Evolutionary conservation across 1,284 basidiomycete species (phyloP), one percentile per base, ranked within the genome.

Genomic region (Ustilago loliicola): DNA sequence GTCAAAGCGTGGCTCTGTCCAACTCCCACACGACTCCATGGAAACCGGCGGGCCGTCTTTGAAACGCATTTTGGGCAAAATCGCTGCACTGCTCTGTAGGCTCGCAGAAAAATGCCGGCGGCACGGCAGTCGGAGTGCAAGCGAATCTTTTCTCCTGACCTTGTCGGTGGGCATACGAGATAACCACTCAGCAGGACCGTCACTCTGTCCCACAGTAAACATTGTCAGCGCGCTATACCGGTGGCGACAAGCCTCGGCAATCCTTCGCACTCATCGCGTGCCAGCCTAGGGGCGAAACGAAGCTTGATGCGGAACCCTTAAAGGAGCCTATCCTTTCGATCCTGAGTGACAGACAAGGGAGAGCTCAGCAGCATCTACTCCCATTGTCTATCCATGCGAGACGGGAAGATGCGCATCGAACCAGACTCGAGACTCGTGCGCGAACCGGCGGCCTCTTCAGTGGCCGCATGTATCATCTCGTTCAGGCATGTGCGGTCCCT

Each of bases 101-200:
- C 48, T 48, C n/a, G 6, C 27, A 8, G 23, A 19, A 36, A 51
- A 50, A 40, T 52, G 48, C 58, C 58, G 58, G 21, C 58, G 58
- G 58, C 25, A 38, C 58, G 19, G 30, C 34, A 42, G 36, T 61
- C 58, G 34, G 34, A 29, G 32, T 51, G 25, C 21, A n/a, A 30
- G 48, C 45, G 40, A 30, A 32, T 19, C 19, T 2, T 54, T 11
- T n/a, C 29, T 13, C n/a, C 21, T 25, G 23, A n/a, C 38, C 38
- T 50, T 51, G 11, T 47, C n/a, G 17, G 21, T 47, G 19, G 19
- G 21, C n/a, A 30, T 30, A 15, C 27, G 30, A 51, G 2, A 17
- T 19, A 51, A 30, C 17, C 50, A 51, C 50, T 8, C n/a, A 21
- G 42, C 42, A 45, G 42, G 42, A 45, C 42, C 42, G 42, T n/a